A percentile compares a stretch with the other conserved stretches of the same genome.
Evolutionary conservation across 2,329 filamentous ascomycete species (phyloP).

Genomic region (Cyphellophora attinorum): DNA sequence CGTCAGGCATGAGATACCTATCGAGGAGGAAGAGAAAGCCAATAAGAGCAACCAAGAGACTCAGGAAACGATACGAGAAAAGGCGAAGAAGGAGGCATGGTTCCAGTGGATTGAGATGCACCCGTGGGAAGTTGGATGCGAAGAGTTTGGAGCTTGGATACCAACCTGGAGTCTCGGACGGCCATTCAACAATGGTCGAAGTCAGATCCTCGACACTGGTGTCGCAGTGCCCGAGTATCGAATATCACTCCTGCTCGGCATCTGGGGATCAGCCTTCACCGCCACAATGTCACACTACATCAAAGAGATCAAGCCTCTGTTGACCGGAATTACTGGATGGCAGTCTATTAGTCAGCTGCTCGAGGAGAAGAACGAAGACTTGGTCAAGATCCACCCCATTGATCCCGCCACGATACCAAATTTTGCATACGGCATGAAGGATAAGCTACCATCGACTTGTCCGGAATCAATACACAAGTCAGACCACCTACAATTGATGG

Average conservation of each 20-base stretch:
- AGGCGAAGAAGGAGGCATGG: conserved; percentile 61
- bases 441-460: conserved; percentile 63
- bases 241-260: conserved; percentile 74
- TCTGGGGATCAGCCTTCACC: conserved; percentile 96
- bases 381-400: conserved; percentile 89
- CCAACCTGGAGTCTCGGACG: conserved; percentile 90
- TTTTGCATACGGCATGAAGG: conserved; percentile 72
- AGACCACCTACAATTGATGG: conserved; percentile 76
- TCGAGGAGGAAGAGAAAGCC: conserved; percentile 37
- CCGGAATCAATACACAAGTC: conserved; percentile 64
- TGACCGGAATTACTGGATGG: conserved; percentile 67
- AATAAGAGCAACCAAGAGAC: conserved; percentile 21
- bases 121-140: conserved; percentile 90
- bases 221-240: conserved; percentile 75
- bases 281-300: conserved; percentile 95
- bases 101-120: conserved; percentile 98
- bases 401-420: conserved; percentile 88
- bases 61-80: conserved; percentile 31
- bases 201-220: conserved; percentile 52
- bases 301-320: conserved; percentile 75
- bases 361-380: conserved; percentile 68
- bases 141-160: conserved; percentile 83
- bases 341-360: conserved; percentile 71
- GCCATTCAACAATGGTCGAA: conserved; percentile 63
- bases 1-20: conserved; percentile 87